Conservation (phyloP, 2,329 filamentous ascomycete genomes). For the Fusarium lyarnte region DNA sequence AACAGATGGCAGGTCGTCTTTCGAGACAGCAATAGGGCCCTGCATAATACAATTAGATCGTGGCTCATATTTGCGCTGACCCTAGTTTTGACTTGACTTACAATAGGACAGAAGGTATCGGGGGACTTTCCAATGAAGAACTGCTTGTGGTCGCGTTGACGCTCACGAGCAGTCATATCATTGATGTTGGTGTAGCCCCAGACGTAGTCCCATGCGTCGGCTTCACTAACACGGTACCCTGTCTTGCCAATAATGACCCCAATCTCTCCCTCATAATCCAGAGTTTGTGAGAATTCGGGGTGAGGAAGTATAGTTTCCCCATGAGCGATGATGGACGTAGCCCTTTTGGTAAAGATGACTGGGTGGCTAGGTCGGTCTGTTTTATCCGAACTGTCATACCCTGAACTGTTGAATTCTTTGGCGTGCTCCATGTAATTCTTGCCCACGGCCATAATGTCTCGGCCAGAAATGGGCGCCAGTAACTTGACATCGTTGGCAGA, state of each 20-base stretch:
- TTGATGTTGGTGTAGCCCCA: slow-evolving; percentile 68
- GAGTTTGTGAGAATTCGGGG: slow-evolving; percentile 56
- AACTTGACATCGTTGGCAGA: slow-evolving; percentile 46
- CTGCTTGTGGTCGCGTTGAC: slow-evolving; percentile 66
- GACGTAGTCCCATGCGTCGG: slow-evolving; percentile 59
- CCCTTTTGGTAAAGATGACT: slow-evolving; percentile 65
- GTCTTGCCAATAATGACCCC: slow-evolving; percentile 64
- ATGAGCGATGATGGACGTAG: slow-evolving; percentile 61
- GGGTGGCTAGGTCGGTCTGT: slow-evolving; percentile 61
- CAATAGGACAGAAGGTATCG: slow-evolving; percentile 66
- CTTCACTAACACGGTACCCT: slow-evolving; percentile 54
- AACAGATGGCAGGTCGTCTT: slow-evolving; percentile 49
- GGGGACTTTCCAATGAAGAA: slow-evolving; percentile 67
- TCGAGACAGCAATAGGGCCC: not conserved
- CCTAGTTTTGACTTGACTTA: slow-evolving; percentile 33
- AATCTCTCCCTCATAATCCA: slow-evolving; percentile 68
- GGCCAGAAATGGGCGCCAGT: slow-evolving; percentile 56
- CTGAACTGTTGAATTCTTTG: slow-evolving; percentile 64
- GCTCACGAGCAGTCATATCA: slow-evolving; percentile 61
- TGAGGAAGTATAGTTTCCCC: slow-evolving; percentile 58
- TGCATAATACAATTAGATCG: not conserved
- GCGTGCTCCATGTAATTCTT: slow-evolving; percentile 68
- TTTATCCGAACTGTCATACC: slow-evolving; percentile 65
- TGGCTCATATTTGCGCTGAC: no score
- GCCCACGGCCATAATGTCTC: slow-evolving; percentile 65